phyloP scores from a whole-genome alignment of 208 protist genomes.

The Wallacemonas sp. region DNA sequence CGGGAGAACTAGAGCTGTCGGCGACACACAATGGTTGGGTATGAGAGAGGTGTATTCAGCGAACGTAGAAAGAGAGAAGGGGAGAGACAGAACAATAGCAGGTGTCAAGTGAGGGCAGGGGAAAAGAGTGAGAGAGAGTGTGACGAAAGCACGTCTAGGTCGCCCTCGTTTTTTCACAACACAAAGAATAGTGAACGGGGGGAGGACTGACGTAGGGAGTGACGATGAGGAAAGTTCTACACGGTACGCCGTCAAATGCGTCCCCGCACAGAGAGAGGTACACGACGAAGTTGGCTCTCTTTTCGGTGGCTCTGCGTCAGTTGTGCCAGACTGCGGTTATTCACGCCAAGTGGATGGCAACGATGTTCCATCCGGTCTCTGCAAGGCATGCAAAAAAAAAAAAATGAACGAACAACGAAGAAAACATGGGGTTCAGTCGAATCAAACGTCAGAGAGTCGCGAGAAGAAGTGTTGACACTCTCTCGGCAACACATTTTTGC shows the following conservation, averaged over 20 bases:
- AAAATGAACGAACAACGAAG: neutral
- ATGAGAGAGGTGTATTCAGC: neutral
- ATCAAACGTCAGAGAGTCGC: no score
- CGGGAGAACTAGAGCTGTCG: neutral
- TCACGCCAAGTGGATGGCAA: no score
- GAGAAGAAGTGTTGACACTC: neutral
- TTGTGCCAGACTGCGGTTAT: no score
- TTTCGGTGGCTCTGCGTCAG: no score
- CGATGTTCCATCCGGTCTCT: no score
- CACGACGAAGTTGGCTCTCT: no score
- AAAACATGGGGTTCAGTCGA: neutral
- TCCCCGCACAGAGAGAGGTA: no score
- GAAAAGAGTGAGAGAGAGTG: neutral
- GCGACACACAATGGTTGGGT: neutral
- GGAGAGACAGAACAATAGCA: neutral
- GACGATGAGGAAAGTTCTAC: no score
- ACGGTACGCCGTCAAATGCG: no score
- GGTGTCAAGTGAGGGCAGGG: neutral
- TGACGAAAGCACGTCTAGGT: no score
- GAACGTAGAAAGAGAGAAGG: neutral
- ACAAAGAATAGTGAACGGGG: constrained; percentile 12
- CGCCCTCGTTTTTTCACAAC: no score
- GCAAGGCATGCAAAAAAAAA: constrained; percentile 1
- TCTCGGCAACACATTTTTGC: neutral
- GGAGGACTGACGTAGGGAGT: no score